Evolutionary conservation across 345 rosid genomes (phyloP).

Genomic region (Eucalyptus polyanthemos): DNA sequence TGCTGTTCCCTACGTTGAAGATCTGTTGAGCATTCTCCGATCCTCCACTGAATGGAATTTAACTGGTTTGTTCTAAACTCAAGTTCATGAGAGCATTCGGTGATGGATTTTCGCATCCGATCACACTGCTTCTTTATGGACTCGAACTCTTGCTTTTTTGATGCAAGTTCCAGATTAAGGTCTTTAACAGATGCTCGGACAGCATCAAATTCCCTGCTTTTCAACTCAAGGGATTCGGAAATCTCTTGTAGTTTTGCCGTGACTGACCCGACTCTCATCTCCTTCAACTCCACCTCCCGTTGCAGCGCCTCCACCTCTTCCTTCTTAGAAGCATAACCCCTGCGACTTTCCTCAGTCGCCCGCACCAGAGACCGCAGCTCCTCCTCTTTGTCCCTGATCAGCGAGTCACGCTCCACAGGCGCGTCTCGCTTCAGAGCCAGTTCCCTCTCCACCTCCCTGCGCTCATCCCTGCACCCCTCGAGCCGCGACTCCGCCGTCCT

Average conservation of each 20-base stretch:
- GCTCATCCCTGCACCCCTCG: neutral
- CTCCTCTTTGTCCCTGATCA: neutral
- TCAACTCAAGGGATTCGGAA: neutral
- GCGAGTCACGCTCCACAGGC: neutral
- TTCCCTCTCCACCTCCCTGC: neutral
- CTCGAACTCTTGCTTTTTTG: neutral
- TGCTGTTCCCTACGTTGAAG: slow-evolving; percentile 1
- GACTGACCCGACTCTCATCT: neutral
- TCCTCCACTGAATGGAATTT: neutral
- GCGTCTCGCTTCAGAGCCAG: neutral
- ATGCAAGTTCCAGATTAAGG: neutral
- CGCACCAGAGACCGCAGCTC: neutral
- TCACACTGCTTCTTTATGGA: slow-evolving; percentile 4
- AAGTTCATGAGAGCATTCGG: slow-evolving; percentile 1
- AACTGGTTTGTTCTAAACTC: neutral
- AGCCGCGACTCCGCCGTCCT: neutral
- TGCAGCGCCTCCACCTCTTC: neutral
- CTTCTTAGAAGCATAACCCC: neutral
- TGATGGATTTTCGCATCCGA: neutral
- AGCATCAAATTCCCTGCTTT: neutral
- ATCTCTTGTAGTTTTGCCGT: neutral
- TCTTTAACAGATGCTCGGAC: neutral
- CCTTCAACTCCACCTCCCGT: neutral
- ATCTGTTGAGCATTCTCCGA: neutral
- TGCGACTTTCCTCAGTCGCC: neutral